Evolutionary conservation across 805 yeast species (phyloP), one percentile per base, ranked within the genome.

Genomic region (Starmerella vitae): DNA sequence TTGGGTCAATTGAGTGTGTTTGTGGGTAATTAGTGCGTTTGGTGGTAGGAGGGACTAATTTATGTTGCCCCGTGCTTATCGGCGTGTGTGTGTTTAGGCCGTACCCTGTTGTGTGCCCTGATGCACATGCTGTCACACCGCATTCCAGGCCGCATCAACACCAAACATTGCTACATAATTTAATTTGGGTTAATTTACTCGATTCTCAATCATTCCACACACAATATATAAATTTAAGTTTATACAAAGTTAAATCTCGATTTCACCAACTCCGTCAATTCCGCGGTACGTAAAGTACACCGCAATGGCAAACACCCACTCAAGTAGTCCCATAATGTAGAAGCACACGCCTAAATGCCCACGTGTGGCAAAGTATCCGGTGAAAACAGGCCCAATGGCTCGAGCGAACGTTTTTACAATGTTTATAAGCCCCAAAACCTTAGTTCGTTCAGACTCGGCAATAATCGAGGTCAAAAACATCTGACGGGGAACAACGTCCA

Each of bases 401-500:
- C 93, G 67, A 0, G 93, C 93, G 46, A 81, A 67, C 1, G 94
- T 86, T 57, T 84, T 83, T 20, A 79, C 84, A 28, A 85, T 75
- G 53, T 84, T 85, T 8, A 85, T 94, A 1, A 80, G 64, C 2
- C 95, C 95, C 74, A 85, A 68, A 1, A 79, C 85, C 49, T 67
- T 71, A 2, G 93, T 75, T 34, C 86, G 62, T 35, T 82, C 91
- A 9, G 64, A 58, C 10, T 70, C 67, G 13, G 68, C 66, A 29
- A 85, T 73, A 17, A 83, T 63, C 2, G 80, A 67, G 0, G 93
- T 76, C 36, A 85, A 59, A 30, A 85, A 64, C 7, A 84, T 72
- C 59, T 84, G 94, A 37, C 96, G 70, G 5, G 95, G 94, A 3
- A 84, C 91, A 21, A 84, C 94, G 55, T 85, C 96, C 86, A 85